Evolutionary conservation across 352 stramenopile species (phyloP).

Genomic region (Pythium utonaiense): DNA sequence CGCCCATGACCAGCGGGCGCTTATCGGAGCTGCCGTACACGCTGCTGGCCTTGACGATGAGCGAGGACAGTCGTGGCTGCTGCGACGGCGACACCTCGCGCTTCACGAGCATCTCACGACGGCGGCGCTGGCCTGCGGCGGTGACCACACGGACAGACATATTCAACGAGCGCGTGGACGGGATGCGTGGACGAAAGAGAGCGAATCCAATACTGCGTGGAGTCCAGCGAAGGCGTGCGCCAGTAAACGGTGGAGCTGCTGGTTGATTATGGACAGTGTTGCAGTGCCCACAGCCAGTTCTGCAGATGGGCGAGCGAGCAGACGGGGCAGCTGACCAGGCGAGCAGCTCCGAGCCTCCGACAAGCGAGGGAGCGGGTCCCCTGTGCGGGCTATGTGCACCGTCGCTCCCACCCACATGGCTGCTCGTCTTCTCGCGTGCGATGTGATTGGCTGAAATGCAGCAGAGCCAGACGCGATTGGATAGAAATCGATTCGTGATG

Average conservation of each 20-base stretch:
- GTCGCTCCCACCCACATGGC: constrained; percentile 11
- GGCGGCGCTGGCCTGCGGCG: constrained; percentile 1
- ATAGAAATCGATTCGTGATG: constrained; percentile 5
- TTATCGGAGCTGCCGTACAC: constrained; percentile 24
- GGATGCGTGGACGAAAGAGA: neutral
- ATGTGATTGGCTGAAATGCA: constrained; percentile 6
- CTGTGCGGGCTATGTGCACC: neutral
- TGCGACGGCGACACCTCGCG: neutral
- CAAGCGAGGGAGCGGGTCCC: no score
- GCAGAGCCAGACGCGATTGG: constrained; percentile 1
- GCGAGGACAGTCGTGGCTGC: constrained; percentile 10
- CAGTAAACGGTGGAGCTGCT: no score
- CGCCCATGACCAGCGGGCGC: constrained; percentile 26
- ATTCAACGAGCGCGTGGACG: neutral
- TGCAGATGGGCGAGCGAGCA: neutral
- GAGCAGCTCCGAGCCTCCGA: neutral
- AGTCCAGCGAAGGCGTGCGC: no score
- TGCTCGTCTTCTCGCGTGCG: constrained; percentile 19
- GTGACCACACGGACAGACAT: constrained; percentile 12
- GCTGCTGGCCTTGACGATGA: constrained; percentile 20
- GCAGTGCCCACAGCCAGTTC: neutral
- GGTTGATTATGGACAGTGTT: neutral
- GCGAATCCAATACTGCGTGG: neutral
- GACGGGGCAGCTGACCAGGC: neutral
- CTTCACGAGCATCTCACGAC: neutral